Conservation (phyloP, 2,329 filamentous ascomycete species). For the Ceratocystis ficicola region DNA sequence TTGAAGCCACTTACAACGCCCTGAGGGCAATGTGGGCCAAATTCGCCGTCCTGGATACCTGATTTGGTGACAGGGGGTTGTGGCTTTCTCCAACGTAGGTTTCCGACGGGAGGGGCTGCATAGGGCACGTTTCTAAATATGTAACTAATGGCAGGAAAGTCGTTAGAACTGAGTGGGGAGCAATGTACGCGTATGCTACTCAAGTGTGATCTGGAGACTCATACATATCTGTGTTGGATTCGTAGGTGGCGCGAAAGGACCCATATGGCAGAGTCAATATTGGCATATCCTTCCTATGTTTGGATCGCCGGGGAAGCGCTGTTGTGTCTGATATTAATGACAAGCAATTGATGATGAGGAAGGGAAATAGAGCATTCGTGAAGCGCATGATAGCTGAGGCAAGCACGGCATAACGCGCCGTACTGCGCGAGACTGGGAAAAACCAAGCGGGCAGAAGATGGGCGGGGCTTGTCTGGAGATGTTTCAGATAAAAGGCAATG, state of each 20-base stretch:
- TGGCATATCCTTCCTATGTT: slow-evolving; percentile 18
- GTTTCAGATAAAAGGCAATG: slow-evolving; percentile 7
- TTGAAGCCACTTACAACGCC: slow-evolving; percentile 26
- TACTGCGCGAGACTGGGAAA: background rate
- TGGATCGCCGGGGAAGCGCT: slow-evolving; percentile 12
- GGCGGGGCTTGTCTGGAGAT: background rate
- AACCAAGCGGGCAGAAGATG: background rate
- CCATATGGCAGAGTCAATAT: slow-evolving; percentile 23
- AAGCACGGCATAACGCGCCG: slow-evolving; percentile 8
- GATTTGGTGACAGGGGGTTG: slow-evolving; percentile 27
- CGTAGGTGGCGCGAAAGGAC: slow-evolving; percentile 22
- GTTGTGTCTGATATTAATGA: background rate
- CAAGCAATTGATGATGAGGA: slow-evolving; percentile 12
- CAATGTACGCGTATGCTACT: too few species aligned
- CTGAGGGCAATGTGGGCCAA: slow-evolving; percentile 23
- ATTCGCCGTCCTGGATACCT: slow-evolving; percentile 17
- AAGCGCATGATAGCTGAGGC: slow-evolving; percentile 5
- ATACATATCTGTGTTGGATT: slow-evolving; percentile 22
- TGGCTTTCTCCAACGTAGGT: slow-evolving; percentile 33
- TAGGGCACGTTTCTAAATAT: slow-evolving; percentile 35
- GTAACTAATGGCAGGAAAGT: slow-evolving; percentile 12
- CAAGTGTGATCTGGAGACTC: background rate
- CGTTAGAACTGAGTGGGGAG: background rate
- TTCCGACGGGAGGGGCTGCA: slow-evolving; percentile 33
- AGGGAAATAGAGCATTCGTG: slow-evolving; percentile 12